These are phyloP conservation scores for Mariannaea sp. DNA, from an alignment of 2,329 filamentous ascomycete species.

Conservation along the genomic window DNA sequence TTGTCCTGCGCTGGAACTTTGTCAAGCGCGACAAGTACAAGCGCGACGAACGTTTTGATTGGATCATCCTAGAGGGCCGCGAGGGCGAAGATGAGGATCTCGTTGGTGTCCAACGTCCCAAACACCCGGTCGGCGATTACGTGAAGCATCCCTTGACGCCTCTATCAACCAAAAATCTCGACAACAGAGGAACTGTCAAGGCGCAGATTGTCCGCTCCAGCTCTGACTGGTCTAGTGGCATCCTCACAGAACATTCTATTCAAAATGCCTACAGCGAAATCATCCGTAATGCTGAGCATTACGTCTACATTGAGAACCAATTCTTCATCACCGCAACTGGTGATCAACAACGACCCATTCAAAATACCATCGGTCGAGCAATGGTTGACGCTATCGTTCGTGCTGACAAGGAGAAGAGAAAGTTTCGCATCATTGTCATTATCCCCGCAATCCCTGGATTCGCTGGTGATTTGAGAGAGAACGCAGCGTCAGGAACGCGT, in stretches of 20 bases:
- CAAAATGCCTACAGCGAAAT: conserved; percentile 86
- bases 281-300: conserved; percentile 87
- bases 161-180: conserved; percentile 66
- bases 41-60: conserved; percentile 80
- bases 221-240: conserved; percentile 91
- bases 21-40: conserved; percentile 98
- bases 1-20: conserved; percentile 94
- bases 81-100: conserved; percentile 82
- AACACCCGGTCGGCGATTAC: conserved; percentile 88
- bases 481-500: conserved; percentile 81
- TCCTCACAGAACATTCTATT: conserved; percentile 81
- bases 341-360: conserved; percentile 81
- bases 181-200: conserved; percentile 73
- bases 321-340: conserved; percentile 97
- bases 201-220: conserved; percentile 90
- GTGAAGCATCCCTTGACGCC: conserved; percentile 77
- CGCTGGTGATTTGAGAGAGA: conserved; percentile 83
- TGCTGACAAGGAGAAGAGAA: conserved; percentile 80
- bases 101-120: conserved; percentile 84
- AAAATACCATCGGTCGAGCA: conserved; percentile 84
- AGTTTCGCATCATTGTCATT: conserved; percentile 87
- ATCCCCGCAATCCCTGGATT: conserved; percentile 95
- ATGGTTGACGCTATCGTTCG: conserved; percentile 89
- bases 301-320: conserved; percentile 97
- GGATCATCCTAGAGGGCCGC: conserved; percentile 79